Conservation (phyloP, 2,329 filamentous ascomycete species). For the Plectosphaerella cucumerina region DNA sequence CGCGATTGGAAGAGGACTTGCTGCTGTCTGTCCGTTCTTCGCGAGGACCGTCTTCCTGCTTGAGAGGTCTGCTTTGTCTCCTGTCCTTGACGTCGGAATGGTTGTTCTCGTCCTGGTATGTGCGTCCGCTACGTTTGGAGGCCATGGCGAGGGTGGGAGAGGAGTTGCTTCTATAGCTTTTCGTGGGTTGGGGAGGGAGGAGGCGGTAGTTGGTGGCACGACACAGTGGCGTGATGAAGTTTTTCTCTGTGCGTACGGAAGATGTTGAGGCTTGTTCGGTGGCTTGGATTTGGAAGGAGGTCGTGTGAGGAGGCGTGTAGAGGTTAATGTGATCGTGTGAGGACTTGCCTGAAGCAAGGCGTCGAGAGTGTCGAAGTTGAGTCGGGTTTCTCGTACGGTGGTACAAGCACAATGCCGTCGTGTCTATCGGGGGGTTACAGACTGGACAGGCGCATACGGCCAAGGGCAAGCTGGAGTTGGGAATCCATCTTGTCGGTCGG, state of each 20-base stretch:
- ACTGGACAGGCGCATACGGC: neutral
- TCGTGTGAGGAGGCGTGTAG: neutral
- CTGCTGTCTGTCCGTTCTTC: conserved; percentile 4
- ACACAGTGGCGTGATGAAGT: neutral
- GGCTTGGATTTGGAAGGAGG: neutral
- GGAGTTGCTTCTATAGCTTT: neutral
- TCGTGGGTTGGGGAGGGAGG: neutral
- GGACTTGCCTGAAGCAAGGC: neutral
- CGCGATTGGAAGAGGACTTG: conserved; percentile 4
- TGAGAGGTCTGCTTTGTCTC: conserved; percentile 3
- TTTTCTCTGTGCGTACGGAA: neutral
- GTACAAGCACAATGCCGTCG: neutral
- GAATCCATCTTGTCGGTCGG: conserved; percentile 1
- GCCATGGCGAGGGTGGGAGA: conserved; percentile 5
- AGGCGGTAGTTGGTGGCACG: neutral
- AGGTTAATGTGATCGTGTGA: no score
- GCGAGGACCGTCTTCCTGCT: conserved; percentile 8
- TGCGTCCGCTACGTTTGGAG: conserved; percentile 12
- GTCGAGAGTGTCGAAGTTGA: neutral
- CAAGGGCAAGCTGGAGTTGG: neutral
- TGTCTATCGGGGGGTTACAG: neutral
- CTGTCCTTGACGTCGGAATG: conserved; percentile 9
- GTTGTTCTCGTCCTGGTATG: conserved; percentile 9
- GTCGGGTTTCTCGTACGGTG: neutral
- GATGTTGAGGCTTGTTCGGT: neutral